Percentiles rank a stretch among this genome's conserved stretches.
Conservation (phyloP, 108 stramenopile species). For the Fragilariopsis cylindrus region DNA sequence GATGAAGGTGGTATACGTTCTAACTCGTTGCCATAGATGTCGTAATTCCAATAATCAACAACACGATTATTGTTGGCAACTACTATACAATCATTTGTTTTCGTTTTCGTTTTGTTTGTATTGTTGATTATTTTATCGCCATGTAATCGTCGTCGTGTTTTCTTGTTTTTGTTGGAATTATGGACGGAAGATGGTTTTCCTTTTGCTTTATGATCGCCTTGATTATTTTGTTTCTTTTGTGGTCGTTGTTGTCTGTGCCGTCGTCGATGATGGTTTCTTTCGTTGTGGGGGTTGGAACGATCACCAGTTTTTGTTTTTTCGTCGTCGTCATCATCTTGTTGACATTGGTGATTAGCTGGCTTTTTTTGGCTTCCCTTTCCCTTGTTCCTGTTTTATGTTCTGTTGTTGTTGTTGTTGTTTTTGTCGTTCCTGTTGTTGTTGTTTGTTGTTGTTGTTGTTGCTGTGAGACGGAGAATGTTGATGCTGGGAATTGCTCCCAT, state of each 20-base stretch:
- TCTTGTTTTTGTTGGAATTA: too few species aligned
- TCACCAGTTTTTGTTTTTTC: background rate
- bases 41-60: too few species aligned
- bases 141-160: too few species aligned
- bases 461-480: background rate
- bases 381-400: background rate
- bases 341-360: background rate
- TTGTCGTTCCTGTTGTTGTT: background rate
- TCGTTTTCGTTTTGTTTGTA: too few species aligned
- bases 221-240: background rate
- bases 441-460: background rate
- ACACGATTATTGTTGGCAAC: too few species aligned
- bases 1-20: too few species aligned
- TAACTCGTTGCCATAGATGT: too few species aligned
- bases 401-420: background rate
- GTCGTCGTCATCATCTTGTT: conserved; percentile 2
- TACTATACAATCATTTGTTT: too few species aligned
- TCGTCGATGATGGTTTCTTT: background rate
- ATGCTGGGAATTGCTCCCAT: background rate
- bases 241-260: background rate
- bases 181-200: too few species aligned
- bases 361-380: background rate
- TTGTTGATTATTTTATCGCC: too few species aligned
- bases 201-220: too few species aligned
- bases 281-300: background rate